Evolutionary conservation across 1,284 basidiomycete species (phyloP).

Genomic region (Kwoniella shivajii): DNA sequence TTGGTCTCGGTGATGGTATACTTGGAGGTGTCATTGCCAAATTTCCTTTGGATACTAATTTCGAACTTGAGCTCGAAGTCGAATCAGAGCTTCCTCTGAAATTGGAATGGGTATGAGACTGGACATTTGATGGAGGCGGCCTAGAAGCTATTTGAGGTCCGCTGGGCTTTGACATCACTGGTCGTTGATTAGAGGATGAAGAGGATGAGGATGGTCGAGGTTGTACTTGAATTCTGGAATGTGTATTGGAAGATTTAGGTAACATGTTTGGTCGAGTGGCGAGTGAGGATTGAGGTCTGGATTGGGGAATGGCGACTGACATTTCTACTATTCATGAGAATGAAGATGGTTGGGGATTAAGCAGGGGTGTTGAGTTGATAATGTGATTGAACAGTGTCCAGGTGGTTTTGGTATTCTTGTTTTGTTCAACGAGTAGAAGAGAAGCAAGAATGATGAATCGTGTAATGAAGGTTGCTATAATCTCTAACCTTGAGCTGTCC

Average conservation of each 20-base stretch:
- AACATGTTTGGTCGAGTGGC: constrained; percentile 21
- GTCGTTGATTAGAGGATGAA: not conserved
- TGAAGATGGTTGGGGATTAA: not conserved
- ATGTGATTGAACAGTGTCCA: not conserved
- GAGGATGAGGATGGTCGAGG: not conserved
- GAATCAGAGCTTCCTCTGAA: not conserved
- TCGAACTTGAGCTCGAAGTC: not conserved
- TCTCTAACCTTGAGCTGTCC: too few species aligned
- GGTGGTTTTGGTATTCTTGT: too few species aligned
- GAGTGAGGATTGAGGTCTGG: constrained; percentile 5
- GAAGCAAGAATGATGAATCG: too few species aligned
- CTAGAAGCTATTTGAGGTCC: constrained; percentile 4
- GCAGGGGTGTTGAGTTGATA: not conserved
- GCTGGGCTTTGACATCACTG: constrained; percentile 4
- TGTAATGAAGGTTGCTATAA: too few species aligned
- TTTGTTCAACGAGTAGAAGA: too few species aligned
- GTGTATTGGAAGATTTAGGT: not conserved
- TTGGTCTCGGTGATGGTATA: not conserved
- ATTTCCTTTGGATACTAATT: too few species aligned
- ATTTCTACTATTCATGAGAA: not conserved
- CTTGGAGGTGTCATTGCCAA: not conserved
- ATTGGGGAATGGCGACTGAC: constrained; percentile 15
- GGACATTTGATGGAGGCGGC: constrained; percentile 1
- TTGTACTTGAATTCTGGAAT: constrained; percentile 3
- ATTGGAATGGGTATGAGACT: not conserved